Base-by-base conservation (phyloP, 2,329 filamentous ascomycete species). In the Paecilomyces sp. region DNA sequence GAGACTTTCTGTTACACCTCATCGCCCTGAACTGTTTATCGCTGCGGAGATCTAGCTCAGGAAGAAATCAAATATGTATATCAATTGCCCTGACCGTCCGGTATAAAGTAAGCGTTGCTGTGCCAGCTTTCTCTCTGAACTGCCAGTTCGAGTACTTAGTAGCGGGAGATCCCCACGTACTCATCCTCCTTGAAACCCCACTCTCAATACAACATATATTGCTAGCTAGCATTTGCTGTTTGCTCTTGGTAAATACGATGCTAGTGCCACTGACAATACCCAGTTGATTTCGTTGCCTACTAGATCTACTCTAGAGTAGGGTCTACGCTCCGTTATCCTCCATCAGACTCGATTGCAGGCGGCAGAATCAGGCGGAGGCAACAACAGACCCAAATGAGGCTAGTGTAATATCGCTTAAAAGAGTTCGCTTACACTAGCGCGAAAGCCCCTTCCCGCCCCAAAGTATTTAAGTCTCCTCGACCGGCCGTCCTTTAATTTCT, bases 401-500 rank as follows among this genome's bases (percentile, higher is more conserved):
- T 47, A 47, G 41, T 5, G 6, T 15, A 5, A n/a, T 3, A 7
- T 47, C 41, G 41, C 41, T 47, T 47, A 47, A 22, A 7, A 8
- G 18, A n/a, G 18, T 9, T 47, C 41, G 41, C 41, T 47, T 47
- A 47, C 41, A 18, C 41, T 47, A 47, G 41, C n/a, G 41, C 41
- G 41, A 22, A 47, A 18, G n/a, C 41, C n/a, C 5, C 18, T n/a
- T 6, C 2, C 41, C n/a, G 5, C n/a, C 15, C 41, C n/a, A 47
- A 47, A 15, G 5, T 47, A 47, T 47, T 47, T 47, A 47, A 47
- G 41, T 2, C n/a, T 47, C 41, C 41, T 22, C 41, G 41, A 18
- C n/a, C 13, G n/a, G 13, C n/a, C 41, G 1, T 47, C 41, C 41
- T 22, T 47, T 47, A n/a, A 47, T 50, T 65, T 68, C 73, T 71